Evolutionary conservation across 2,329 filamentous ascomycete species (phyloP).

Genomic region (Colletotrichum brevisporum): DNA sequence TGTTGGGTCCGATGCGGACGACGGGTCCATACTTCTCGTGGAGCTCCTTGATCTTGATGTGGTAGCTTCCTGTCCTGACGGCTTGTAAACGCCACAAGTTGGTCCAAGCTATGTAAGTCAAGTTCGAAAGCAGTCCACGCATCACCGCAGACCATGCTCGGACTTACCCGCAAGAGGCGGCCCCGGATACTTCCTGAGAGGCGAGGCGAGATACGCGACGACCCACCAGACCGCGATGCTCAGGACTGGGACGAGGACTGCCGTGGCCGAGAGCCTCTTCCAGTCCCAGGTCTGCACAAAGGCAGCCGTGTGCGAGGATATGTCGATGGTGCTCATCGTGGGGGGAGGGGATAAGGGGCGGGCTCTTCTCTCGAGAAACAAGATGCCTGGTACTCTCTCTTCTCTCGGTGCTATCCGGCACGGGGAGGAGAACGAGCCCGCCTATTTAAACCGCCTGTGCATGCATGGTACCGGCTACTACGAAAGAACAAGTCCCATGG

Average conservation of each 20-base stretch:
- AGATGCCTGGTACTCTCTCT: not conserved
- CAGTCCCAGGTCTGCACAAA: not conserved
- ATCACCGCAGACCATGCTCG: not conserved
- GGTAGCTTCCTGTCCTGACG: constrained; percentile 42
- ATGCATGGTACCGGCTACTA: too few species aligned
- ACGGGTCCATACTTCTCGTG: constrained; percentile 50
- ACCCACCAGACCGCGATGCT: constrained; percentile 25
- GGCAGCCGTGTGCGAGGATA: not conserved
- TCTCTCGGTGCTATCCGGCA: too few species aligned
- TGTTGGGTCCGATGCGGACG: constrained; percentile 51
- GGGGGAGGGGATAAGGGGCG: too few species aligned
- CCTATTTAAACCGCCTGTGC: too few species aligned
- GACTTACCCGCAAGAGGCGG: constrained; percentile 44
- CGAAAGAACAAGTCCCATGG: too few species aligned
- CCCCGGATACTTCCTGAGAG: constrained; percentile 42
- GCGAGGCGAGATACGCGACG: constrained; percentile 35
- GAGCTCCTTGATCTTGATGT: constrained; percentile 44
- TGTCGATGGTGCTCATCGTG: not conserved
- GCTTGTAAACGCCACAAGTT: constrained; percentile 47
- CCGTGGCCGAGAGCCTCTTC: not conserved
- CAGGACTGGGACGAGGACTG: constrained; percentile 1
- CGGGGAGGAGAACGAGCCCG: too few species aligned
- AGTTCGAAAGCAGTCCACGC: not conserved
- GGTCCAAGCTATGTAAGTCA: constrained; percentile 43
- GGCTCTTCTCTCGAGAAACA: not conserved